These are phyloP conservation scores for Barnettozyma botsteinii DNA, from an alignment of 805 yeast species.

Conservation along the genomic window DNA sequence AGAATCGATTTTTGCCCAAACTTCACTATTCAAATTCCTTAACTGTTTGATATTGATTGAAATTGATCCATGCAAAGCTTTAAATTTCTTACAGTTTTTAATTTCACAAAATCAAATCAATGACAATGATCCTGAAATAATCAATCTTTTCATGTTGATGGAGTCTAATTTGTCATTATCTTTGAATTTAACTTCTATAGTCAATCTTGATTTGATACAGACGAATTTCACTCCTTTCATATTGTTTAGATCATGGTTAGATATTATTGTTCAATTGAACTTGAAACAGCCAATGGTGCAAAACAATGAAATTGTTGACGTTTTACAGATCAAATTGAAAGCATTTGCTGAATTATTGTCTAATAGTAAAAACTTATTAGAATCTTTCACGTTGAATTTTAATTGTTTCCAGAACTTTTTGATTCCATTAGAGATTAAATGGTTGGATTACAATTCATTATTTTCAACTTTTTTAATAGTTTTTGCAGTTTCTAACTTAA, in stretches of 20 bases:
- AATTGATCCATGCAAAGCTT: conserved; percentile 6
- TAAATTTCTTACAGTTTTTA: conserved; percentile 4
- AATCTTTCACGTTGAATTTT: neutral
- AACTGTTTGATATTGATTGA: conserved; percentile 3
- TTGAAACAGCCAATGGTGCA: neutral
- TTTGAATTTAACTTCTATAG: conserved; percentile 2
- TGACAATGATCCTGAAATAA: conserved; percentile 4
- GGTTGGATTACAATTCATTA: conserved; percentile 8
- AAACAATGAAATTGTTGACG: neutral
- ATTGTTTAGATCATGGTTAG: conserved; percentile 1
- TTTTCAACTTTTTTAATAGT: conserved; percentile 8
- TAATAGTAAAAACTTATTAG: neutral
- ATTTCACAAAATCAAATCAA: neutral
- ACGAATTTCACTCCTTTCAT: conserved; percentile 1
- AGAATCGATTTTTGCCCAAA: neutral
- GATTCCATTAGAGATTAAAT: conserved; percentile 2
- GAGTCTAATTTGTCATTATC: conserved; percentile 3
- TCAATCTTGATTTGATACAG: neutral
- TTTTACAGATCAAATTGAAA: conserved; percentile 3
- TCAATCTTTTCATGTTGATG: conserved; percentile 6
- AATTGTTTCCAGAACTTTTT: neutral
- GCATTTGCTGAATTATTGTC: conserved; percentile 6
- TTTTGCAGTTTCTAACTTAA: conserved; percentile 11
- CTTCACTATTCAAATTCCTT: conserved; percentile 6
- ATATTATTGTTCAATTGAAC: conserved; percentile 2